These are phyloP conservation scores for Acorus calamus DNA, from an alignment of 106 monocot genomes.

Conservation along the genomic window DNA sequence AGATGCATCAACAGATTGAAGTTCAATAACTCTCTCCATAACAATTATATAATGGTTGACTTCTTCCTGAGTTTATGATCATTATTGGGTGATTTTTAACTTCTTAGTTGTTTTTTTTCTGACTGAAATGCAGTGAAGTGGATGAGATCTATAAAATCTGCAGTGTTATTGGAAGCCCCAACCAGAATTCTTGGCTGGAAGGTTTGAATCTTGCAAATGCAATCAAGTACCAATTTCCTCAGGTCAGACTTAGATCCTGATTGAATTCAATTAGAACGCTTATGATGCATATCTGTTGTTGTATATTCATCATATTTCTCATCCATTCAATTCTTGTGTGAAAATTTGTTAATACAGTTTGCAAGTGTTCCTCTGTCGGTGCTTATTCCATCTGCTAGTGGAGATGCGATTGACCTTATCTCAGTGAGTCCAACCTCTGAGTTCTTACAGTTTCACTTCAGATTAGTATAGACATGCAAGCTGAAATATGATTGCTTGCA, in stretches of 20 bases:
- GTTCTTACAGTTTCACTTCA: too few relatives aligned
- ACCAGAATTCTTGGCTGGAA: constrained; percentile 43
- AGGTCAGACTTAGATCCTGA: constrained; percentile 24
- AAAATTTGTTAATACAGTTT: constrained; percentile 15
- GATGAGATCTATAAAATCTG: constrained; percentile 81
- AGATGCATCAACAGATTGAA: too few relatives aligned
- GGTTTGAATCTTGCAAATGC: constrained; percentile 44
- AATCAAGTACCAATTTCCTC: constrained; percentile 58
- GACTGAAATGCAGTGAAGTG: constrained; percentile 34
- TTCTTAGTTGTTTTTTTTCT: background rate
- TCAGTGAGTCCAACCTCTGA: constrained; percentile 24
- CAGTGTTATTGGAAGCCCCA: constrained; percentile 58
- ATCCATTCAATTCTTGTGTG: background rate
- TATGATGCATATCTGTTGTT: background rate
- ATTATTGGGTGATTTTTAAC: too few relatives aligned
- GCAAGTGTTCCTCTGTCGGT: constrained; percentile 30
- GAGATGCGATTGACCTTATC: constrained; percentile 55
- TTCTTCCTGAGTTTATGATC: too few relatives aligned
- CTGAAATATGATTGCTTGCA: background rate
- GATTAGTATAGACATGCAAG: too few relatives aligned
- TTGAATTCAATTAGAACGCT: background rate
- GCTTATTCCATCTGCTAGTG: constrained; percentile 51
- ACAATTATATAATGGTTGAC: too few relatives aligned
- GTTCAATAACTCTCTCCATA: too few relatives aligned
- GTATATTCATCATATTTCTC: background rate